A percentile compares a stretch with the other conserved stretches of the same genome.
These are phyloP conservation scores for Pichia sp. DNA, from an alignment of 1,139 yeast species.

Conservation along the genomic window DNA sequence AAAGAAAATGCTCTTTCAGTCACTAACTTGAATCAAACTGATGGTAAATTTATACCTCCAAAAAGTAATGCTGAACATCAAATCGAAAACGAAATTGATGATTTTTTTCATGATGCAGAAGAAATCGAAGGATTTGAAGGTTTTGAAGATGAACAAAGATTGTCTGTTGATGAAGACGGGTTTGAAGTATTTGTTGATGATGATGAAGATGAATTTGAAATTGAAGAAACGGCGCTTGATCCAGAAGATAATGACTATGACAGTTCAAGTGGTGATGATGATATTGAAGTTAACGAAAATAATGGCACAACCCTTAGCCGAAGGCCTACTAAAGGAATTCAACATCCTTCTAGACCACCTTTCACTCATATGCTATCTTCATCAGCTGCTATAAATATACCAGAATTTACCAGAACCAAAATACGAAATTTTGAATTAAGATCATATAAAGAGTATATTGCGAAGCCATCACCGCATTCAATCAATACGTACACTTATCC, in stretches of 20 bases:
- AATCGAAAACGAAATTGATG: neutral
- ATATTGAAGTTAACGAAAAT: neutral
- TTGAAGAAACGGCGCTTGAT: slow-evolving; percentile 8
- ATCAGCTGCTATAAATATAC: neutral
- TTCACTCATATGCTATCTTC: neutral
- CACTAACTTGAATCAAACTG: neutral
- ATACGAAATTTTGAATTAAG: slow-evolving; percentile 2
- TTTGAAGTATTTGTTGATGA: slow-evolving; percentile 13
- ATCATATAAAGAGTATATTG: slow-evolving; percentile 15
- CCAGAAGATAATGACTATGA: slow-evolving; percentile 1
- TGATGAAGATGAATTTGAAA: slow-evolving; percentile 16
- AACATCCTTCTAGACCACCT: neutral
- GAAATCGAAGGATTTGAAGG: no score
- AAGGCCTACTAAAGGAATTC: no score
- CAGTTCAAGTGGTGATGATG: slow-evolving; percentile 7
- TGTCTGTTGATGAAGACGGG: slow-evolving; percentile 12
- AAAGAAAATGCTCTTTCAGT: no score
- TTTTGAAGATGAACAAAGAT: neutral
- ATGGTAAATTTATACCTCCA: slow-evolving; percentile 3
- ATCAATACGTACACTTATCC: slow-evolving; percentile 14
- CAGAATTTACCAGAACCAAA: neutral
- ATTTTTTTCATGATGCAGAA: neutral
- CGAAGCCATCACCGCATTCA: slow-evolving; percentile 4
- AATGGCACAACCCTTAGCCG: no score
- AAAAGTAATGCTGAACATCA: slow-evolving; percentile 9